Conservation (phyloP, 2,329 filamentous ascomycete genomes). For the Fusarium euwallaceae region DNA sequence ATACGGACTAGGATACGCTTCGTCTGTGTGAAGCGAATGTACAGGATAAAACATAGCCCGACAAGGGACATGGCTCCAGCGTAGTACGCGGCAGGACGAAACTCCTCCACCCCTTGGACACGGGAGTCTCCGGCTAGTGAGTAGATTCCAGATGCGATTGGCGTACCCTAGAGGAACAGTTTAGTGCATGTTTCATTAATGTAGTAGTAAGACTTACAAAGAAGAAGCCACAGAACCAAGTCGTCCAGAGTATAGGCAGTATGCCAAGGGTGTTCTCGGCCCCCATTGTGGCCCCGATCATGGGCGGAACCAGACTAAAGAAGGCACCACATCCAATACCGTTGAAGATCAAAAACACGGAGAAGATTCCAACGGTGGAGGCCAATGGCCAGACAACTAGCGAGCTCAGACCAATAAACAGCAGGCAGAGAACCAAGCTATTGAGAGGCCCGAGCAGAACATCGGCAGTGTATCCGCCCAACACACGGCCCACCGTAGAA, state of each 20-base stretch:
- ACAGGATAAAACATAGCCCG: constrained; percentile 26
- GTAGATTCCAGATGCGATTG: constrained; percentile 42
- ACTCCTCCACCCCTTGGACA: constrained; percentile 7
- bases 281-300: constrained; percentile 45
- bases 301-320: constrained; percentile 48
- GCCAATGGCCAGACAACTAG: constrained; percentile 47
- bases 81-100: constrained; percentile 36
- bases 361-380: constrained; percentile 41
- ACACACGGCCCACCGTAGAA: constrained; percentile 44
- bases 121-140: constrained; percentile 7
- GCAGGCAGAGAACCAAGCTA: constrained; percentile 44
- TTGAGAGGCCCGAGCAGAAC: constrained; percentile 46
- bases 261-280: constrained; percentile 40
- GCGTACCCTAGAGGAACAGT: constrained; percentile 26
- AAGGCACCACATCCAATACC: constrained; percentile 49
- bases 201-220: constrained; percentile 36
- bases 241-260: constrained; percentile 47
- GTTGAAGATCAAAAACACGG: constrained; percentile 42
- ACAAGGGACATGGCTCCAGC: constrained; percentile 32
- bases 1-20: not conserved
- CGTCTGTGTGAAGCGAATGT: constrained; percentile 22
- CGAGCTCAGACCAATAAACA: constrained; percentile 46
- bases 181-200: not conserved
- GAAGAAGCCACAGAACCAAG: constrained; percentile 49
- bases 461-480: constrained; percentile 44